phyloP scores from a whole-genome alignment of 2,329 filamentous ascomycete genomes.

The Sporothrix inflata region DNA sequence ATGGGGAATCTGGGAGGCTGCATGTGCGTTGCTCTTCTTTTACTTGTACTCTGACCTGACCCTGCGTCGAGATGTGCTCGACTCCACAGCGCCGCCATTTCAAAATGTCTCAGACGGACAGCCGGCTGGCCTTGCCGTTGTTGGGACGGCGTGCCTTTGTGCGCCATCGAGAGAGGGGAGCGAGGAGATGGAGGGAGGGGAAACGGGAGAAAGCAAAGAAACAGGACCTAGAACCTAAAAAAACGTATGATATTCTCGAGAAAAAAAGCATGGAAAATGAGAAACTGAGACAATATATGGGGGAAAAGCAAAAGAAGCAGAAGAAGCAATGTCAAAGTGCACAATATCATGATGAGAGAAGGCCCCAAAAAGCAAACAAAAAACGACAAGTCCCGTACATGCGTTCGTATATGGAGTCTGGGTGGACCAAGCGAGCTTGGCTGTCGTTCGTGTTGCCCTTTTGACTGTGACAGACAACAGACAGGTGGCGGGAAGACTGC shows the following conservation, averaged over 20 bases:
- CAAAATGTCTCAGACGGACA: slow-evolving; percentile 9
- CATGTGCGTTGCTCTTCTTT: background rate
- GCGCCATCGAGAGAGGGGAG: background rate
- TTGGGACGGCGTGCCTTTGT: background rate
- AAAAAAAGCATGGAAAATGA: background rate
- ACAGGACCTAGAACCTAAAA: background rate
- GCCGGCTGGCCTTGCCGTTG: slow-evolving; percentile 8
- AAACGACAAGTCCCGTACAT: background rate
- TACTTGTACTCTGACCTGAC: background rate
- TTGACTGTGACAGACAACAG: background rate
- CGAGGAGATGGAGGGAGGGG: background rate
- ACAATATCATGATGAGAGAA: background rate
- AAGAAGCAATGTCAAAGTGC: background rate
- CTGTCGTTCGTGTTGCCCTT: background rate
- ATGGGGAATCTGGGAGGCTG: background rate
- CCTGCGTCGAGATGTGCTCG: background rate
- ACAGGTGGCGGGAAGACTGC: background rate
- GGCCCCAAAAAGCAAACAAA: background rate
- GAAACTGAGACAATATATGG: slow-evolving; percentile 2
- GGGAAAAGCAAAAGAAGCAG: background rate
- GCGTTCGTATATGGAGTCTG: background rate
- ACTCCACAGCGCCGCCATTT: slow-evolving; percentile 18
- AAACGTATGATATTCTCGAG: background rate
- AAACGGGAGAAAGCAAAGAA: background rate
- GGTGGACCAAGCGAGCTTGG: background rate